Evolutionary conservation across 106 monocot species (phyloP).

Genomic region (Platanthera zijinensis): DNA sequence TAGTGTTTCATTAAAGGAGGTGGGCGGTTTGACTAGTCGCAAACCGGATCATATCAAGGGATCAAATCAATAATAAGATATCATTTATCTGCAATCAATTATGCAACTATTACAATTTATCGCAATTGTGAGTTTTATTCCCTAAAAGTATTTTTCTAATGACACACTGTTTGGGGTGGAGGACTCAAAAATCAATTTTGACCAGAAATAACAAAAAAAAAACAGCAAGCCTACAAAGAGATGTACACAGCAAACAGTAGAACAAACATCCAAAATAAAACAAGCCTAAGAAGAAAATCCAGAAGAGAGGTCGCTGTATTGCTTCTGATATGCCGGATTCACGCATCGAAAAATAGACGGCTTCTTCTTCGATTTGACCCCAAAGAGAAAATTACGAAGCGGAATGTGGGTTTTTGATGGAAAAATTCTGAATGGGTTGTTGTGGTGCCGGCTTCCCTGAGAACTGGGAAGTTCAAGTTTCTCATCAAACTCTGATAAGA

Average conservation of each 20-base stretch:
- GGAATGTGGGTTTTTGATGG: conserved; percentile 44
- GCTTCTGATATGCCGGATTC: conserved; percentile 40
- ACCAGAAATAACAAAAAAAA: neutral
- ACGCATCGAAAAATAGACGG: conserved; percentile 62
- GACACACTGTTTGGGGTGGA: too few species aligned
- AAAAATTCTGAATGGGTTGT: conserved; percentile 19
- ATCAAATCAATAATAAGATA: too few species aligned
- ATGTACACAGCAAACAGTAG: neutral
- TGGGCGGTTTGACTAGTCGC: too few species aligned
- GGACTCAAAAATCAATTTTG: neutral
- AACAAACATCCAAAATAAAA: neutral
- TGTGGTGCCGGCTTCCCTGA: conserved; percentile 13
- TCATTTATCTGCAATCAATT: too few species aligned
- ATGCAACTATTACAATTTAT: too few species aligned
- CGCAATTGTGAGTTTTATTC: too few species aligned
- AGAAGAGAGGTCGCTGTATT: neutral
- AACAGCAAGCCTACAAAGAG: neutral
- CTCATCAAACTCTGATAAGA: conserved; percentile 31
- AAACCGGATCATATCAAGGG: too few species aligned
- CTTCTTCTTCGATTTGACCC: conserved; percentile 65
- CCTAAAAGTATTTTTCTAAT: too few species aligned
- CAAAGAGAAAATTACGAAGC: conserved; percentile 60
- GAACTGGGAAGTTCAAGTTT: conserved; percentile 28
- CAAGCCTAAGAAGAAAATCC: conserved; percentile 2
- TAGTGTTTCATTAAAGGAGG: too few species aligned